Percentiles rank a stretch among this genome's conserved stretches.
phyloP scores from a whole-genome alignment of 352 stramenopile genomes.

The Globisporangium recalcitrans region DNA sequence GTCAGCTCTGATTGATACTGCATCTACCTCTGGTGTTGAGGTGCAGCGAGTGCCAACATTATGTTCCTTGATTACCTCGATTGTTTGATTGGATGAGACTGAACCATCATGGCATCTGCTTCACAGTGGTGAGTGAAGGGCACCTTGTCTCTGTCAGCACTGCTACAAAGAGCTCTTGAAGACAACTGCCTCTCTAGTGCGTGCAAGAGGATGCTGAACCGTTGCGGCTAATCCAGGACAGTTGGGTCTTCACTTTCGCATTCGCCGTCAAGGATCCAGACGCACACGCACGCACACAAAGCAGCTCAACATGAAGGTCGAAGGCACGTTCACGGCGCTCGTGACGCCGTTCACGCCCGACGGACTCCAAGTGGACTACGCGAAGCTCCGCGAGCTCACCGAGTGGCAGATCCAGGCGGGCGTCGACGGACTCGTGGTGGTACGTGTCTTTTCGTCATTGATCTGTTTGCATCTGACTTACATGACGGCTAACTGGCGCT shows the following conservation, averaged over 20 bases:
- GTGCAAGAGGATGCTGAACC: too few relatives aligned
- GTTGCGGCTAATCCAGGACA: too few relatives aligned
- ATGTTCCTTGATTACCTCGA: too few relatives aligned
- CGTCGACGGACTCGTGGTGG: conserved; percentile 95
- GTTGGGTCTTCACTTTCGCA: neutral
- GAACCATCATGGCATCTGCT: too few relatives aligned
- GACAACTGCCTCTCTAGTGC: too few relatives aligned
- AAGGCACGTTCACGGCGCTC: conserved; percentile 89
- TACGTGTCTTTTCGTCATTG: conserved; percentile 19
- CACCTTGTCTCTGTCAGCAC: too few relatives aligned
- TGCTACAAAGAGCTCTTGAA: too few relatives aligned
- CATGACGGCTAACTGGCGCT: neutral
- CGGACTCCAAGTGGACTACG: conserved; percentile 90
- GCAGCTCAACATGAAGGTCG: conserved; percentile 21
- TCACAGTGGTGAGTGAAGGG: too few relatives aligned
- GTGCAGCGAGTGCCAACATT: too few relatives aligned
- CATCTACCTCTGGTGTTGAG: too few relatives aligned
- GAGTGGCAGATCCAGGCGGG: conserved; percentile 90
- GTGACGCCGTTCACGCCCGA: conserved; percentile 95
- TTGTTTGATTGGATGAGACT: too few relatives aligned
- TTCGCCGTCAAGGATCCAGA: neutral
- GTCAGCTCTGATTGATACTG: too few relatives aligned
- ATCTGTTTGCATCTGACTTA: neutral
- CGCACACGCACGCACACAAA: neutral
- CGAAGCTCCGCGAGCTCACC: conserved; percentile 87